Percentiles rank a stretch among this genome's conserved stretches.
Evolutionary conservation across 352 stramenopile genomes (phyloP).

Genomic region (Pythium dissotocum): DNA sequence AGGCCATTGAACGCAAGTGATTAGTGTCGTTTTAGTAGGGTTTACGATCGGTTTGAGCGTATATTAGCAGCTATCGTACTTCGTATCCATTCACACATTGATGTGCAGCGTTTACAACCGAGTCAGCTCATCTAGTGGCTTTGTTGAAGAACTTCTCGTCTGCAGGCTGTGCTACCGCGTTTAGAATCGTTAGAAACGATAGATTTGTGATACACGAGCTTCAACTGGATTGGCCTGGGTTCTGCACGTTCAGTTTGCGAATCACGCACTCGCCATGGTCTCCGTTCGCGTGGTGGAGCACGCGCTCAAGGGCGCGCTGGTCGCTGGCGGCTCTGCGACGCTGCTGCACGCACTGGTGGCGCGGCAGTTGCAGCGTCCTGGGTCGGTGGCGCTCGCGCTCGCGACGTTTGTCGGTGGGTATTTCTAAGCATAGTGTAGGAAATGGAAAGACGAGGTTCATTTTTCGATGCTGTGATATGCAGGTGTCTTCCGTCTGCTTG

Average conservation of each 20-base stretch:
- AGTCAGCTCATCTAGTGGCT: background rate
- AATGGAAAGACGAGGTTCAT: background rate
- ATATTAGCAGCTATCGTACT: too few species aligned
- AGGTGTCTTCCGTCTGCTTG: conserved; percentile 51
- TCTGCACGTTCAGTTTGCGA: background rate
- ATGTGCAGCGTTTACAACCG: too few species aligned
- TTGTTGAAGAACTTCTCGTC: background rate
- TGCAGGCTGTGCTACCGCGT: background rate
- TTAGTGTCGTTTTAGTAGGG: background rate
- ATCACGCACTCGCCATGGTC: conserved; percentile 24
- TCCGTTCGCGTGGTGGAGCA: conserved; percentile 35
- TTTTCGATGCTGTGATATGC: background rate
- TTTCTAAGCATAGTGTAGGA: background rate
- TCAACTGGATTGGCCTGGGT: background rate
- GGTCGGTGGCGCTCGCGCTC: conserved; percentile 50
- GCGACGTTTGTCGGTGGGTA: conserved; percentile 53
- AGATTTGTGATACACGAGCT: background rate
- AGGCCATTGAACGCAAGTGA: conserved; percentile 4
- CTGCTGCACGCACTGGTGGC: conserved; percentile 43
- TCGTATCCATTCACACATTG: too few species aligned
- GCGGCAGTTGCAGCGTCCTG: conserved; percentile 38
- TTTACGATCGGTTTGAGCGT: too few species aligned
- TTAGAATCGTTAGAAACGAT: background rate
- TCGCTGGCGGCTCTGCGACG: conserved; percentile 35
- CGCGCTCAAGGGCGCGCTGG: conserved; percentile 38